Base-by-base conservation (phyloP, 2,329 filamentous ascomycete species). In the Penicillium sp. region DNA sequence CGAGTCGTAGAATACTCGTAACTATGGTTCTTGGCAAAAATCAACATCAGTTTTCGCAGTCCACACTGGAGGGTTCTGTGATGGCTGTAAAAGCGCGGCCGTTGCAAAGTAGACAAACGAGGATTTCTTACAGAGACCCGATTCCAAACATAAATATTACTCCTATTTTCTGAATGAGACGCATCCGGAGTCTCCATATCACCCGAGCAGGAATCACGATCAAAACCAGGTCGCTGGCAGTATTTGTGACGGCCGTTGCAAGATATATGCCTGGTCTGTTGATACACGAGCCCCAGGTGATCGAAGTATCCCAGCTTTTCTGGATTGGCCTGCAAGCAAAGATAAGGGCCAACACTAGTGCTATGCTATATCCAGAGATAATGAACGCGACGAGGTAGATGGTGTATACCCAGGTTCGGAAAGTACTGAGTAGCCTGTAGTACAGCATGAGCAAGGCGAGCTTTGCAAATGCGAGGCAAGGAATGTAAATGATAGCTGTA, bases 231-330 rank as follows among this genome's bases (percentile, higher is more conserved):
- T 71, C 69, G n/a, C 63, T 69, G 2, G 60, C 22, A 11, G 64
- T 69, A 51, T 71, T 71, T 2, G 63, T 66, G 39, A 64, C 50
- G 0, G 68, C 66, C 2, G 63, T 67, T 10, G 68, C 66, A 3
- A 67, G 57, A 47, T 68, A 69, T 1, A 70, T 28, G 5, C 54
- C 60, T 1, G 49, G 45, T 31, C 58, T 58, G 42, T 62, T 49
- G 11, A 70, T 58, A 34, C 67, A 70, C 7, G 60, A 63, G 0
- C 67, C 67, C 11, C 25, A 15, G 3, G 22, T 5, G 61, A 62
- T 61, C 11, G 52, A 41, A 20, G 50, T 7, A 34, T 65, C 55
- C 69, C 67, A 71, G n/a, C 49, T 58, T 53, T 63, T 65, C n/a
- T 57, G 55, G 4, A 71, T 50, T 5, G 67, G 68, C 14, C 34